Evolutionary conservation across 345 rosid genomes (phyloP), one percentile per base, ranked within the genome.

Genomic region (Toxicodendron radicans): DNA sequence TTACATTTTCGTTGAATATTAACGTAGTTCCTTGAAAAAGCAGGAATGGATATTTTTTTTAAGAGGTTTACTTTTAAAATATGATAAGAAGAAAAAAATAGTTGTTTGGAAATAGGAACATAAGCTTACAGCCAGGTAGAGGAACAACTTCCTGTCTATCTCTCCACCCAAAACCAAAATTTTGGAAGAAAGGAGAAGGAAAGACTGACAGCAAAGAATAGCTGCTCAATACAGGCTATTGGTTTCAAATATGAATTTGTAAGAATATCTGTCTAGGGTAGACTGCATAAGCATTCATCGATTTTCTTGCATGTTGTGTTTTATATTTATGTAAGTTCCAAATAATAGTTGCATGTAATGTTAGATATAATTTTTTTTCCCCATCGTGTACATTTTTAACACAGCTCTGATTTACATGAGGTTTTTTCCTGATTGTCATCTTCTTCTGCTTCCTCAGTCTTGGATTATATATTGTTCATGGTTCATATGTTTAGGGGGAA

Each of bases 401-500:
- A 41, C 43, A 38, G 20, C 63, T 70, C 43, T 56, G 30, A 58
- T 30, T 10, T 59, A 17, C 60, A 11, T 45, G 17, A 27, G 4
- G 16, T 45, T 51, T 4, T 16, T 3, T 13, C 23, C 18, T 58
- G 8, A 10, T 58, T 43, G 38, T 70, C 73, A 58, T 30, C 41
- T 23, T 69, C 30, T 27, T 70, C 9, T n/a, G 7, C 64, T 71
- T 3, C 57, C 54, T 43, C 23, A 4, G 24, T 45, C 14, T 24
- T 24, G 20, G 21, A 14, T 24, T 32, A 32, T 60, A 23, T 69
- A 18, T 72, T 13, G 16, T 51, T 13, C 54, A 16, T 75, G 68
- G 52, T 73, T 61, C 49, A 59, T 80, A 45, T 76, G 52, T 79
- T 73, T 71, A 90, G 94, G 97, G 97, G 97, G 51, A 92, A 83